Conservation (phyloP, 352 stramenopile species). For the Phytophthora sp. region DNA sequence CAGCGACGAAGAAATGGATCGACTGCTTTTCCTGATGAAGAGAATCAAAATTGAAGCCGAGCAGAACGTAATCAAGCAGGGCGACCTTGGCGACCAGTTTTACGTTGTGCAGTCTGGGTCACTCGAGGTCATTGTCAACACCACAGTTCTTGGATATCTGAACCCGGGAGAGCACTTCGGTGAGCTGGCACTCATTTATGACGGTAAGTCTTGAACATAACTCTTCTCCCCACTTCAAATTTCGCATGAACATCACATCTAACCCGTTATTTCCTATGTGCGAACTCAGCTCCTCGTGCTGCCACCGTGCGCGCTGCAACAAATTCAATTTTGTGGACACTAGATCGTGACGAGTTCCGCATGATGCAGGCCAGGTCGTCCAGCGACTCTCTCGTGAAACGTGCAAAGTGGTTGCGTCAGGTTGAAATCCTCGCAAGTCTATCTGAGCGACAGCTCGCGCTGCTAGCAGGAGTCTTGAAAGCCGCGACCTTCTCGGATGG, state of each 20-base stretch:
- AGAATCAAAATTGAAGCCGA: conserved; percentile 56
- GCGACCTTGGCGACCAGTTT: conserved; percentile 92
- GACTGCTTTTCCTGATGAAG: conserved; percentile 85
- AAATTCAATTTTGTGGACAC: conserved; percentile 87
- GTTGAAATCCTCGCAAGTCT: conserved; percentile 76
- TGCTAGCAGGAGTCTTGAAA: conserved; percentile 68
- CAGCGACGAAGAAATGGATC: conserved; percentile 72
- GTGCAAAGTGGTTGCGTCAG: conserved; percentile 73
- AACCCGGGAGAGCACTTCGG: conserved; percentile 82
- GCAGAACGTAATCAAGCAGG: conserved; percentile 93
- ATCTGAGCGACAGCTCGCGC: conserved; percentile 68
- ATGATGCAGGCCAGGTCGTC: conserved; percentile 77
- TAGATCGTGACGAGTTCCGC: conserved; percentile 90
- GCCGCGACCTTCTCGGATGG: conserved; percentile 67
- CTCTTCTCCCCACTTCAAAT: background rate
- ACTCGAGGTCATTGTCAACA: conserved; percentile 79
- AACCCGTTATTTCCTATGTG: too few relatives aligned
- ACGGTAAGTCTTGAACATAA: conserved; percentile 41
- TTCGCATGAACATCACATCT: too few relatives aligned
- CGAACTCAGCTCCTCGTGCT: conserved; percentile 75
- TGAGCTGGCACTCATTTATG: conserved; percentile 91
- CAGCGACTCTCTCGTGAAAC: conserved; percentile 78
- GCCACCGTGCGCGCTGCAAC: conserved; percentile 92
- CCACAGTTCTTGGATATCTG: conserved; percentile 57
- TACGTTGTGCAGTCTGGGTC: conserved; percentile 83